Evolutionary conservation across 495 filamentous ascomycete species (phyloP).

Genomic region (Aspergillus carlsbadensis): DNA sequence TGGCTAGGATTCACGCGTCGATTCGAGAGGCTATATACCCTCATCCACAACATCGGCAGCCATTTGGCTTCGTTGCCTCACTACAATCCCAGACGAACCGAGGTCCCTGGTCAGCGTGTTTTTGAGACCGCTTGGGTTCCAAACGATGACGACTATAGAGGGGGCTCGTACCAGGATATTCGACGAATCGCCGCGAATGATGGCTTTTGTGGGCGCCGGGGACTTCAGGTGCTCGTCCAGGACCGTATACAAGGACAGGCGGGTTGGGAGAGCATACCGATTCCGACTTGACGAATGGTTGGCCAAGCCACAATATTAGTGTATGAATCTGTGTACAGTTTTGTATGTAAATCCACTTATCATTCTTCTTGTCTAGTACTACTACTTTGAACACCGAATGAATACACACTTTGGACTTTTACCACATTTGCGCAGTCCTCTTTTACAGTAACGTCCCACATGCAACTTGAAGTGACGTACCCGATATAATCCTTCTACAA

Average conservation of each 20-base stretch:
- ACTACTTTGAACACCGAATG: not conserved
- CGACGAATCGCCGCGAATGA: conserved; percentile 46
- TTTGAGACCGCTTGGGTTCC: conserved; percentile 54
- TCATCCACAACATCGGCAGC: conserved; percentile 55
- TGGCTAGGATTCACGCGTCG: conserved; percentile 56
- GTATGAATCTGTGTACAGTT: not conserved
- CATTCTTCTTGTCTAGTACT: conserved; percentile 1
- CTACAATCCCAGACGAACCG: conserved; percentile 56
- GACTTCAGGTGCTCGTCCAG: conserved; percentile 57
- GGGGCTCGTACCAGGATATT: conserved; percentile 42
- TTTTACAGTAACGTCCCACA: not conserved
- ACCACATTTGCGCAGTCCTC: not conserved
- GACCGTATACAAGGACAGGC: conserved; percentile 48
- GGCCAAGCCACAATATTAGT: not conserved
- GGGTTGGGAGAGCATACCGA: conserved; percentile 49
- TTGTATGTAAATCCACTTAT: conserved; percentile 2
- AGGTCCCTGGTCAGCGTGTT: conserved; percentile 53
- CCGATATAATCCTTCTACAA: too few relatives aligned
- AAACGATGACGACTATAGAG: conserved; percentile 25
- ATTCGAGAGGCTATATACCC: conserved; percentile 58
- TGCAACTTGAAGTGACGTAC: too few relatives aligned
- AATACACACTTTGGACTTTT: not conserved
- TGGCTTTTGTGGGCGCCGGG: conserved; percentile 58
- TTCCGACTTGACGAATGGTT: conserved; percentile 23
- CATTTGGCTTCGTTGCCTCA: conserved; percentile 52